Evolutionary conservation across 768 basidiomycete genomes (phyloP), one percentile per base, ranked within the genome.

Genomic region (Trametes cingulata): DNA sequence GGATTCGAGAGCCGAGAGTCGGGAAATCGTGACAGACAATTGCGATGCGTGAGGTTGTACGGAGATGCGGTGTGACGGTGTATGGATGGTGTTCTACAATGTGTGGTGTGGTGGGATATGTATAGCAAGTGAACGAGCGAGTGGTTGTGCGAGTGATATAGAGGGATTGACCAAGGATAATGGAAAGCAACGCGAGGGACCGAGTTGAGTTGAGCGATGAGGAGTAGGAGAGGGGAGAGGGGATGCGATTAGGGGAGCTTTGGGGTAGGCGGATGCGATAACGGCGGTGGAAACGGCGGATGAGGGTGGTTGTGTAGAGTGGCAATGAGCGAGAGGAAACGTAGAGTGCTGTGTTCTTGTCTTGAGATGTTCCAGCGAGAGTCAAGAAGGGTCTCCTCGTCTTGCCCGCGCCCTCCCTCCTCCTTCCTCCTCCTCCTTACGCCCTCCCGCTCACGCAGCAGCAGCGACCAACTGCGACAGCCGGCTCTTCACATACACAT

Each of bases 401-500:
- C 29, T 33, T 33, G 6, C 29, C 10, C 10, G 10, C 27, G 17
- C 20, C 22, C 9, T 6, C 12, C 14, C 25, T n/a, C n/a, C n/a
- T n/a, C 29, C 29, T 10, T 33, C 29, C 29, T 33, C 4, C 29
- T 5, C 29, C 10, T 33, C 29, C 29, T 33, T 33, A 33, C 27
- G 17, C 20, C 22, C 9, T 6, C 12, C 14, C 25, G 24, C 43
- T 65, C 63, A 67, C 35, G 73, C 73, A 20, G 83, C 83, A 40
- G 80, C 74, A 36, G 73, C 79, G n/a, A 83, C 74, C 65, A 78
- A 78, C 62, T 74, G 77, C 65, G 81, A 83, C 58, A 85, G 68
- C 40, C 80, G 73, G 62, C 84, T 85, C 65, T 78, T 81, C 63
- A 80, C 77, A 62, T 85, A 85, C 62, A 72, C 70, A 64, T 71